Base-by-base conservation (phyloP, 2,329 filamentous ascomycete genomes). In the Plectosphaerella plurivora region DNA sequence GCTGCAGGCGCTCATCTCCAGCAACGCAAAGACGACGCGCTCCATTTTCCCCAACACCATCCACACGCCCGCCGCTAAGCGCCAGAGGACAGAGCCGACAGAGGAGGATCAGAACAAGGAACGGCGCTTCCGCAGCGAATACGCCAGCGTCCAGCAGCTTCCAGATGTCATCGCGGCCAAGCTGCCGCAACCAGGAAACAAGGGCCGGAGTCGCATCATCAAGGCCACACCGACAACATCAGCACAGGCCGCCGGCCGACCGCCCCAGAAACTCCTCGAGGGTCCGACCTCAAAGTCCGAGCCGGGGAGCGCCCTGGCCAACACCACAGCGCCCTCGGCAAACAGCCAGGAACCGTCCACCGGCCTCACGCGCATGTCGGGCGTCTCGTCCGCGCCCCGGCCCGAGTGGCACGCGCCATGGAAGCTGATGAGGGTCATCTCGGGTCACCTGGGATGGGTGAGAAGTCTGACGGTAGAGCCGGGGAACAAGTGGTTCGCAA, bases 361-460 rank as follows among this genome's bases (percentile, higher is more conserved):
- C 63, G 71, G 65, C 63, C 59, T 68, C 33, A 61, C 64, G 41
- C 64, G 61, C 37, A 57, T 59, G 53, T 45, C 35, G 8, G 16
- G 45, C 10, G 41, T 39, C 16, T 20, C 54, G 18, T 64, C 71
- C 64, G 63, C 73, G 59, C 77, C 85, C 53, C 91, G 87, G 68
- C 95, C 95, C 1, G 88, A 97, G 53, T 99, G 94, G 94, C 94
- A 99, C 68, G 84, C 92, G 55, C 95, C 95, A 12, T 99, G 95
- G 94, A 97, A 97, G 79, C 78, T 97, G 55, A 95, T 96, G 88
- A 84, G 94, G 55, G 95, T 99, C 56, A 96, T 99, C 59, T 96
- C 91, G 1, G 94, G 95, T 15, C 94, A 97, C 68, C 72, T 99
- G 61, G 94, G 94, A 24, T 99, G 94, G 94, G 94, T 99, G 57